Conservation (phyloP, 108 stramenopile genomes). For the Fistulifera solaris region DNA sequence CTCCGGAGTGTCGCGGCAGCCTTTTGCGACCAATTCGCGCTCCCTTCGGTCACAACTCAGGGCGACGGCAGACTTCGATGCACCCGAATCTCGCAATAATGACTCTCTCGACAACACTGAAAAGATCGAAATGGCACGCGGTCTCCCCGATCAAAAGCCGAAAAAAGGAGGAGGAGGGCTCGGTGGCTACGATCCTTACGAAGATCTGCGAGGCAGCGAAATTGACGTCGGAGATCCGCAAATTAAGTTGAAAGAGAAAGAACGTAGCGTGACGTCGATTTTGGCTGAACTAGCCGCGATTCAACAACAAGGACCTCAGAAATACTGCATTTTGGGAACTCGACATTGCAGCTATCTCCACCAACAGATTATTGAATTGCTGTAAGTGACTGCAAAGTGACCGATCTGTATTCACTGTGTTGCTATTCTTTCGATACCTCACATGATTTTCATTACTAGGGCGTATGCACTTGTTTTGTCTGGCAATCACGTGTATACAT, state of each 20-base stretch:
- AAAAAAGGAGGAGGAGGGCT: slow-evolving; percentile 9
- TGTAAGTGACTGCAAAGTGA: slow-evolving; percentile 35
- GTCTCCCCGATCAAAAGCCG: background rate
- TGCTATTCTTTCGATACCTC: slow-evolving; percentile 3
- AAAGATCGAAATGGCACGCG: too few relatives aligned
- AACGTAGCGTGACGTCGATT: slow-evolving; percentile 68
- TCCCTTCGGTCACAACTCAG: too few relatives aligned
- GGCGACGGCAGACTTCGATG: too few relatives aligned
- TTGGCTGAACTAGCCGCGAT: slow-evolving; percentile 86
- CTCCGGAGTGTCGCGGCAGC: too few relatives aligned
- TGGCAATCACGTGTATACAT: slow-evolving; percentile 90
- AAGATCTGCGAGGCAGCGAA: slow-evolving; percentile 15
- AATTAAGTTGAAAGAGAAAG: slow-evolving; percentile 36
- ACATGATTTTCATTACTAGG: slow-evolving; percentile 18
- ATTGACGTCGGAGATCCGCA: slow-evolving; percentile 60
- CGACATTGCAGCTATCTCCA: slow-evolving; percentile 91
- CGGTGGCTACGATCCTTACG: slow-evolving; percentile 38
- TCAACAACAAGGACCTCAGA: slow-evolving; percentile 84
- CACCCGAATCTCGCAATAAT: too few relatives aligned
- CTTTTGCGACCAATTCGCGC: too few relatives aligned
- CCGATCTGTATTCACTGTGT: background rate
- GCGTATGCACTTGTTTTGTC: slow-evolving; percentile 87
- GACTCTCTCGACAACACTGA: too few relatives aligned
- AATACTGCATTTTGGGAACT: slow-evolving; percentile 90
- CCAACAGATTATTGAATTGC: slow-evolving; percentile 90